Base-by-base conservation (phyloP, 345 rosid genomes). In the Toxicodendron radicans region DNA sequence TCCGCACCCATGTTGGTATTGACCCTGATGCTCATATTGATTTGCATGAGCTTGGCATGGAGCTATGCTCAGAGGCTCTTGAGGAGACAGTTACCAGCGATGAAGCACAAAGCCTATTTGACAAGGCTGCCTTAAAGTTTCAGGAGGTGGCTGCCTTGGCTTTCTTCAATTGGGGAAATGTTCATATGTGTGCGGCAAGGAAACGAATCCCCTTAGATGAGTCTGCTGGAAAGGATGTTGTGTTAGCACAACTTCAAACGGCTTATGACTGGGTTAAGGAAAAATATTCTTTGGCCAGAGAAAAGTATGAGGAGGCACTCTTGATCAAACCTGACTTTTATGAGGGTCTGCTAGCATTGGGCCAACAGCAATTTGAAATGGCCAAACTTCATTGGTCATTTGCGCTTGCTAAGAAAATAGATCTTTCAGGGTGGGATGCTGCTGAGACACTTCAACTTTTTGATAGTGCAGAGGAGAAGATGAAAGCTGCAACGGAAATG, bases 71-170 rank as follows among this genome's bases (percentile, higher is more conserved):
- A 0, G 98, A 95, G 86, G 98, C 99, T 5, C 84, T 95, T 5
- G 99, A 95, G 83, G 99, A 95, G 83, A 86, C 98, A 3, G 96
- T 95, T 20, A 92, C 99, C 5, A 89, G 97, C 14, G 97, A 92
- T 73, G 88, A 88, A 78, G 98, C 98, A 76, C 98, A 92, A 75
- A 80, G 63, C 41, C 90, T 94, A 10, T 94, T 95, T n/a, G 96
- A 89, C 49, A 91, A 88, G 84, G 98, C 99, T 80, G 89, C 99
- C 61, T 78, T 89, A 11, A 95, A 95, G 77, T 95, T 95, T 81
- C 98, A 95, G 80, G 99, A 95, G 85, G 99, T 95, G 51, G 96
- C 98, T 74, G 97, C 99, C 12, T 78, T 95, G 69, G 97, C 99
- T 60, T 91, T 87, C 87, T 95, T 95, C 81, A 95, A 95, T 67